A percentile compares a stretch with the other conserved stretches of the same genome.
These are phyloP conservation scores for Gracilariopsis chorda DNA, from an alignment of 23 red algal species.

Conservation along the genomic window DNA sequence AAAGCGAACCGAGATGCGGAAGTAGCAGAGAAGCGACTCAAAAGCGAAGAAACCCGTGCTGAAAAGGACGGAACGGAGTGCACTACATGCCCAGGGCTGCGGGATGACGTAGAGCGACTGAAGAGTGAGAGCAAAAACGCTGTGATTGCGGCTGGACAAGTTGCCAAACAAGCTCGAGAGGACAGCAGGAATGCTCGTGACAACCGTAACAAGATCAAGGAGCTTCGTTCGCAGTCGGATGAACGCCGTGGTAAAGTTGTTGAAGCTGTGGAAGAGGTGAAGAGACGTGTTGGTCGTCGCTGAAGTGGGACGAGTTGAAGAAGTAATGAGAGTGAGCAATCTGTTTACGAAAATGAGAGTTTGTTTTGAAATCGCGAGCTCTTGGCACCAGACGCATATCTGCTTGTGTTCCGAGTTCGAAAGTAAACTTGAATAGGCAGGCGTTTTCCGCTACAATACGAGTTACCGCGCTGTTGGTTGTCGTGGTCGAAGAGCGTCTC, in stretches of 20 bases:
- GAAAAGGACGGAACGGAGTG: neutral
- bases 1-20: neutral
- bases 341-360: no score
- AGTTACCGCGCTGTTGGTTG: no score
- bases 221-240: neutral
- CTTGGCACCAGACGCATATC: no score
- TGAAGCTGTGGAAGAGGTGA: neutral
- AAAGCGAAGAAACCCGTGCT: neutral
- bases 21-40: neutral
- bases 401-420: no score
- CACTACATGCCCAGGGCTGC: neutral
- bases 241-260: neutral
- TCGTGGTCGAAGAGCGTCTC: no score
- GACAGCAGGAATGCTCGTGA: neutral
- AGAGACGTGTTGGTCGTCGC: neutral
- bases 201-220: neutral
- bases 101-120: neutral
- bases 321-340: no score
- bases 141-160: neutral
- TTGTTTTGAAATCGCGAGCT: no score
- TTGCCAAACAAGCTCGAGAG: neutral
- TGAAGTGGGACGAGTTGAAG: no score
- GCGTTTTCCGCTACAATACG: no score
- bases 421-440: no score
- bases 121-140: neutral